phyloP scores from a whole-genome alignment of 1,284 basidiomycete genomes.

The Ceratorhiza oryzae-sativae region DNA sequence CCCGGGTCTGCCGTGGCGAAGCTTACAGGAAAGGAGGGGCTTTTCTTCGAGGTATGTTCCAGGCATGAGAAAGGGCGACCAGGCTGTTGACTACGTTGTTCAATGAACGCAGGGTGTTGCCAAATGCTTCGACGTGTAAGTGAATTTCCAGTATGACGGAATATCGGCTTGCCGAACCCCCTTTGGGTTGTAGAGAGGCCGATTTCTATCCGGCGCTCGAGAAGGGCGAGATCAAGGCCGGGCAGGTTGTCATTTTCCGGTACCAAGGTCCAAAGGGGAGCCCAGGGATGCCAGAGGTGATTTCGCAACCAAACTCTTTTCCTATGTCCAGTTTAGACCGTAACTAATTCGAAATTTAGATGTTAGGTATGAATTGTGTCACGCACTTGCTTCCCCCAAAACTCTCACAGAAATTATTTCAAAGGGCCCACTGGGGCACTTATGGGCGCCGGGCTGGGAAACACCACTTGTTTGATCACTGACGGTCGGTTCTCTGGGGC shows the following conservation, averaged over 20 bases:
- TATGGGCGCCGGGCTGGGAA: slow-evolving; percentile 91
- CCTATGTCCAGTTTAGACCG: too few relatives aligned
- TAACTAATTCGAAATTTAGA: slow-evolving; percentile 33
- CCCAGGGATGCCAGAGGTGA: slow-evolving; percentile 94
- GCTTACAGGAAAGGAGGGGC: slow-evolving; percentile 95
- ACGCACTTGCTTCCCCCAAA: not conserved
- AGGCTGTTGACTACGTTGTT: not conserved
- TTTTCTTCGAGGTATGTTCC: slow-evolving; percentile 74
- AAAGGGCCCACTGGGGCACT: slow-evolving; percentile 85
- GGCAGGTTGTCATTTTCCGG: slow-evolving; percentile 87
- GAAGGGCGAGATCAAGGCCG: slow-evolving; percentile 82
- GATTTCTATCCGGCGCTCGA: slow-evolving; percentile 86
- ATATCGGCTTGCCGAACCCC: slow-evolving; percentile 52
- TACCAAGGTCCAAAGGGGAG: slow-evolving; percentile 97
- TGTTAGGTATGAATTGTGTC: slow-evolving; percentile 40
- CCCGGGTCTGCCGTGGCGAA: slow-evolving; percentile 94
- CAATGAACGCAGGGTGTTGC: slow-evolving; percentile 63
- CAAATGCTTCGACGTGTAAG: slow-evolving; percentile 76
- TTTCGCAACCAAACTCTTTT: too few relatives aligned
- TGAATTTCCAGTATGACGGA: not conserved
- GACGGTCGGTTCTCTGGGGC: slow-evolving; percentile 96
- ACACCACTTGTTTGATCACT: slow-evolving; percentile 91
- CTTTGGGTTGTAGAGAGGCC: slow-evolving; percentile 66
- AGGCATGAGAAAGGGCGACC: not conserved
- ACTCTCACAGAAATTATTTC: slow-evolving; percentile 5